phyloP scores from a whole-genome alignment of 331 rosid genomes.

The Acacia pycnantha region DNA sequence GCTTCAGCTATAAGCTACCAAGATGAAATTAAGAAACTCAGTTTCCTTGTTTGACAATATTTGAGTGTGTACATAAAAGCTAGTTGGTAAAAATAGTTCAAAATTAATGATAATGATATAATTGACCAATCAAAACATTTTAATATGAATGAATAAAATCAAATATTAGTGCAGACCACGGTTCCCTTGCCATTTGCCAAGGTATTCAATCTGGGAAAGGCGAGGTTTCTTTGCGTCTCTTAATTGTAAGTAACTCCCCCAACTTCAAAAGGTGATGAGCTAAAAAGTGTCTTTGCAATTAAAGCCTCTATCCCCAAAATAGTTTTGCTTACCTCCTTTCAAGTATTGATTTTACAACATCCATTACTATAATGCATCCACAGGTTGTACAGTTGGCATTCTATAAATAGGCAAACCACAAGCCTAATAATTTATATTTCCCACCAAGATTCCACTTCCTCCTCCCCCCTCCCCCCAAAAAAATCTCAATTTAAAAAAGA shows the following conservation, averaged over 20 bases:
- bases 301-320: background rate
- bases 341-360: background rate
- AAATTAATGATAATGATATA: constrained; percentile 13
- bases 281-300: background rate
- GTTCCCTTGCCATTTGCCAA: background rate
- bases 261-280: background rate
- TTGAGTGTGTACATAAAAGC: constrained; percentile 8
- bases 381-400: background rate
- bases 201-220: background rate
- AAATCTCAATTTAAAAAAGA: background rate
- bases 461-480: background rate
- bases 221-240: background rate
- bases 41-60: background rate
- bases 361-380: background rate
- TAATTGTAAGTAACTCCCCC: background rate
- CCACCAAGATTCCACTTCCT: background rate
- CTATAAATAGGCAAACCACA: background rate
- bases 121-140: constrained; percentile 34
- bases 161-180: background rate
- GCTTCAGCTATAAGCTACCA: constrained; percentile 95
- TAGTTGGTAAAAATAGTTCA: constrained; percentile 24
- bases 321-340: background rate
- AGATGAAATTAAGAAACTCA: constrained; percentile 30
- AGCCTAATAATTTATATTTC: background rate
- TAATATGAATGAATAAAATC: background rate